Conservation (phyloP, 768 basidiomycete species). For the Lactarius akahatsu region DNA sequence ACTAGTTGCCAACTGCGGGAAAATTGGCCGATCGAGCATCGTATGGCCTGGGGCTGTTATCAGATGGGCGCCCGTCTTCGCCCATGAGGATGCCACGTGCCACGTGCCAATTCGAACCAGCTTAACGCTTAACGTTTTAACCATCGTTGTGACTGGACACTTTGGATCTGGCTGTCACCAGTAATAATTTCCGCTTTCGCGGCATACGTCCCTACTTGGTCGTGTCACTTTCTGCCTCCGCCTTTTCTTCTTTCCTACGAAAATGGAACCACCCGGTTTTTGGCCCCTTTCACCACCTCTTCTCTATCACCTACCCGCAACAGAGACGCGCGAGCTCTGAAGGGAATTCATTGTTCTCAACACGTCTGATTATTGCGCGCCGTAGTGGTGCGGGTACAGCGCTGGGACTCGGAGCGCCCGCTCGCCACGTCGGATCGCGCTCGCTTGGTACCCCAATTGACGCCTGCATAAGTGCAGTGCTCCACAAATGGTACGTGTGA, state of each 20-base stretch:
- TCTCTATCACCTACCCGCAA: constrained; percentile 11
- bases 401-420: constrained; percentile 13
- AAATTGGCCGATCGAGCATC: constrained; percentile 9
- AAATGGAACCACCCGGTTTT: background rate
- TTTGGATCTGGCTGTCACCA: constrained; percentile 9
- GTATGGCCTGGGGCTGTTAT: background rate
- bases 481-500: background rate
- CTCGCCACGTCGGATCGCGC: background rate
- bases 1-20: background rate
- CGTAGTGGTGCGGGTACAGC: constrained; percentile 16
- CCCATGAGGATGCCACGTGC: constrained; percentile 21
- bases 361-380: constrained; percentile 5
- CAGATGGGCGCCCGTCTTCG: constrained; percentile 14
- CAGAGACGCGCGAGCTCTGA: background rate
- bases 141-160: constrained; percentile 13
- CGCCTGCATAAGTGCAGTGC: constrained; percentile 7
- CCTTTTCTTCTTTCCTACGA: background rate
- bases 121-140: constrained; percentile 8
- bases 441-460: background rate
- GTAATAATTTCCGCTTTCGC: constrained; percentile 21
- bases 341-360: constrained; percentile 4
- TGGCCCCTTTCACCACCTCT: constrained; percentile 14
- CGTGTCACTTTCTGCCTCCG: constrained; percentile 1
- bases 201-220: background rate
- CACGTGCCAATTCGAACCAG: background rate